phyloP scores from a whole-genome alignment of 1,284 basidiomycete species.

The Sporisorium reilianum region DNA sequence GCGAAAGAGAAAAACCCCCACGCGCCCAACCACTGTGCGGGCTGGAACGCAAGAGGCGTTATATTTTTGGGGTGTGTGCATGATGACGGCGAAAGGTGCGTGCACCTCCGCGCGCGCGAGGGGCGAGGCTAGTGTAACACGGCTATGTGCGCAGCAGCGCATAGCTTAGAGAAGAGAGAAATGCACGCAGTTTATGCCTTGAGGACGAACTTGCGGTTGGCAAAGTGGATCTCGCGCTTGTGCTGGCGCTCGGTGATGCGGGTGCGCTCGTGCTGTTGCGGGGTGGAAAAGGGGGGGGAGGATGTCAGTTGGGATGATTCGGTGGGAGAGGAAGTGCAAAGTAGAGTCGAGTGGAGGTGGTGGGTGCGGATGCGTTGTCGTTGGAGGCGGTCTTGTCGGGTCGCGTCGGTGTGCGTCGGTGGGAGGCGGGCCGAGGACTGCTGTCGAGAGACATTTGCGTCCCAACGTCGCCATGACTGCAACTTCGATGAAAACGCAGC shows the following conservation, averaged over 20 bases:
- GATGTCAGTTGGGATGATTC: slow-evolving; percentile 14
- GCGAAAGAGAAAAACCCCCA: too few species aligned
- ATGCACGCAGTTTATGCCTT: slow-evolving; percentile 64
- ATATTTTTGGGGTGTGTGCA: not conserved
- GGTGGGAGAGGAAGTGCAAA: too few species aligned
- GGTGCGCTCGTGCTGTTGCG: slow-evolving; percentile 61
- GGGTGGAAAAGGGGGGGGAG: not conserved
- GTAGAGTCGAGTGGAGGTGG: not conserved
- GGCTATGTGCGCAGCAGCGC: not conserved
- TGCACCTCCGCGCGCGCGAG: too few species aligned
- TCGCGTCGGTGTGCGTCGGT: too few species aligned
- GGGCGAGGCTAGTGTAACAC: slow-evolving; percentile 11
- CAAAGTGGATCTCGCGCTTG: slow-evolving; percentile 69
- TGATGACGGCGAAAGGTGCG: not conserved
- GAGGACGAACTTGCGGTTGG: slow-evolving; percentile 66
- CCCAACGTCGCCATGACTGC: too few species aligned
- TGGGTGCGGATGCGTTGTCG: not conserved
- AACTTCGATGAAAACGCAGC: too few species aligned
- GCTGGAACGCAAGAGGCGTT: too few species aligned
- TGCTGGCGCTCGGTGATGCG: slow-evolving; percentile 67
- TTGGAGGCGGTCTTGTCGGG: not conserved
- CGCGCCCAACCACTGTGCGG: too few species aligned
- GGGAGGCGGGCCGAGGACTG: too few species aligned
- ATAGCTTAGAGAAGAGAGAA: not conserved
- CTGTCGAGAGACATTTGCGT: too few species aligned